Conservation (phyloP, 2,329 filamentous ascomycete genomes). For the Xylariaceae sp. region DNA sequence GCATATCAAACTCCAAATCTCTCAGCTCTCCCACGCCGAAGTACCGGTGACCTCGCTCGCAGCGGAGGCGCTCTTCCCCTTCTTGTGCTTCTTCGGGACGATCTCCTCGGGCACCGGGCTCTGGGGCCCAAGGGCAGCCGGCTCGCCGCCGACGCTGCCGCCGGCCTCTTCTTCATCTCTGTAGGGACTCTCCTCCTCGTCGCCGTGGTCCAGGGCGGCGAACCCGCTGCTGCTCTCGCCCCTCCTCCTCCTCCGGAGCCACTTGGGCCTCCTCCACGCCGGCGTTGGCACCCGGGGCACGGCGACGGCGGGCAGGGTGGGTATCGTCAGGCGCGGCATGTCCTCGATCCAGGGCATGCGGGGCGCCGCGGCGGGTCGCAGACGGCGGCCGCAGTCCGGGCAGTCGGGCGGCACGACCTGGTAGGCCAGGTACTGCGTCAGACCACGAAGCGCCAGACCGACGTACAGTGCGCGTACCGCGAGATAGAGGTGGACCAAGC, state of each 20-base stretch:
- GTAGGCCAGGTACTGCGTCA: constrained; percentile 33
- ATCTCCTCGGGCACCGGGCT: not conserved
- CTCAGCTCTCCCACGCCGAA: no score
- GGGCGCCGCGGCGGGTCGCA: constrained; percentile 25
- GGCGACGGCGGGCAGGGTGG: constrained; percentile 21
- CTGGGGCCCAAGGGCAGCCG: no score
- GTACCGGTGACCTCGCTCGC: no score
- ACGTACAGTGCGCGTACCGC: constrained; percentile 31
- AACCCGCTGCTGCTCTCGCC: not conserved
- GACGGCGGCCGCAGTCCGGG: constrained; percentile 30
- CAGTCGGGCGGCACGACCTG: constrained; percentile 31
- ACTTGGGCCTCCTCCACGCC: constrained; percentile 9
- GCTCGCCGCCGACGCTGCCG: no score
- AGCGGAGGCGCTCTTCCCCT: no score
- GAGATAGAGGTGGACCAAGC: constrained; percentile 30
- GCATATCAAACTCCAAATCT: no score
- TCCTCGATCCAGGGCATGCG: constrained; percentile 15
- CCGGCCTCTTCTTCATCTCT: not conserved
- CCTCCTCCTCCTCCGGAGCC: constrained; percentile 5
- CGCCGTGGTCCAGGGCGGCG: no score
- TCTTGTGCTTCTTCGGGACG: not conserved
- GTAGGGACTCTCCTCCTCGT: not conserved
- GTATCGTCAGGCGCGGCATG: constrained; percentile 15
- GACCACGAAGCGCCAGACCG: constrained; percentile 30
- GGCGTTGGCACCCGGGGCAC: constrained; percentile 14